phyloP scores from a whole-genome alignment of 2,329 filamentous ascomycete genomes.

The Hypoxylon sp. region DNA sequence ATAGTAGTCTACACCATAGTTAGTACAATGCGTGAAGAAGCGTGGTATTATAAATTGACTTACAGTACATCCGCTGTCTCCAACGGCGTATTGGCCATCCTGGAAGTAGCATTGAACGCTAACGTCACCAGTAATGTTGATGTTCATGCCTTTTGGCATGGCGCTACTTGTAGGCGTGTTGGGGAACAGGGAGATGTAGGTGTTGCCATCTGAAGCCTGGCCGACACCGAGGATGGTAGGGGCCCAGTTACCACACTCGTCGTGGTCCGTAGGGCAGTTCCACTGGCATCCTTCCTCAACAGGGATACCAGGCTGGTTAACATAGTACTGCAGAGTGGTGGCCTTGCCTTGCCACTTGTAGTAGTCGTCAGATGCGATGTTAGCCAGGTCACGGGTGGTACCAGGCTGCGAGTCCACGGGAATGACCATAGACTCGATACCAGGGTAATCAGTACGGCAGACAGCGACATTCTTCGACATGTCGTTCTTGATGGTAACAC shows the following conservation, averaged over 20 bases:
- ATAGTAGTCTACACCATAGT: conserved; percentile 58
- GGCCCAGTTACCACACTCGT: conserved; percentile 83
- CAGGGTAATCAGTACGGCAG: conserved; percentile 97
- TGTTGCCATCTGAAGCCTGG: conserved; percentile 71
- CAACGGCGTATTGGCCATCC: conserved; percentile 72
- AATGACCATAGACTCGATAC: conserved; percentile 88
- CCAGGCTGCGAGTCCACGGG: conserved; percentile 76
- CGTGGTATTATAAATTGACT: conserved; percentile 56
- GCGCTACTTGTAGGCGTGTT: conserved; percentile 81
- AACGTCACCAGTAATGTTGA: conserved; percentile 79
- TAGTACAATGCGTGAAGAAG: conserved; percentile 22
- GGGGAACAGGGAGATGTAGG: conserved; percentile 86
- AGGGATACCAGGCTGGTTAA: conserved; percentile 83
- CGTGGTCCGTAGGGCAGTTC: conserved; percentile 64
- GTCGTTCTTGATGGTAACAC: conserved; percentile 81
- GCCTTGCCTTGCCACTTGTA: conserved; percentile 80
- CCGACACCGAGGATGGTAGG: conserved; percentile 89
- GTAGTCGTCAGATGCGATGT: conserved; percentile 78
- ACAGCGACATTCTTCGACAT: conserved; percentile 75
- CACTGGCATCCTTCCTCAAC: conserved; percentile 81
- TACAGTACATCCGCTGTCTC: conserved; percentile 82
- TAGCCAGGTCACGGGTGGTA: conserved; percentile 74
- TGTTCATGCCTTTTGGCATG: conserved; percentile 77
- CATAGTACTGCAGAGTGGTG: conserved; percentile 96
- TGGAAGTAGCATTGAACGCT: conserved; percentile 72